Evolutionary conservation across 169 alveolate genomes (phyloP).

Genomic region (Cryptosporidium canis): DNA sequence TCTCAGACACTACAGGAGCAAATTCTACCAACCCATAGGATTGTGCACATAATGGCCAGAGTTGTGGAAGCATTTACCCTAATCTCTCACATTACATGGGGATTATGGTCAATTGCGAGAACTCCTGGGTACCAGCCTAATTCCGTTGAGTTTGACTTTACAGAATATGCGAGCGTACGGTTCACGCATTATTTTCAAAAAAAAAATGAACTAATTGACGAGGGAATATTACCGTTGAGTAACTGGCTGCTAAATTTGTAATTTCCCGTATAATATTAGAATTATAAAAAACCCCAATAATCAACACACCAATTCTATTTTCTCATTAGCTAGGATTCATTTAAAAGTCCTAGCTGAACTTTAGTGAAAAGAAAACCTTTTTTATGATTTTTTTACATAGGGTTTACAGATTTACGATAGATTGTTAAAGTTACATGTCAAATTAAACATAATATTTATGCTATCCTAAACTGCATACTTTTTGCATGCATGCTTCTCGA

Average conservation of each 20-base stretch:
- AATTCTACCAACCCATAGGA: conserved; percentile 50
- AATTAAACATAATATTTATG: not conserved
- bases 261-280: not conserved
- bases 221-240: conserved; percentile 28
- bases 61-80: conserved; percentile 79
- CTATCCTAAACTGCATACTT: not conserved
- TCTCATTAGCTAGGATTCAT: not conserved
- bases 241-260: not conserved
- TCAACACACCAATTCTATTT: not conserved
- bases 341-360: too few species aligned
- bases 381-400: not conserved
- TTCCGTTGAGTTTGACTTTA: conserved; percentile 75
- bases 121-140: conserved; percentile 71
- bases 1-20: conserved; percentile 75
- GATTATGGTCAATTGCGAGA: conserved; percentile 80
- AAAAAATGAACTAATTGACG: conserved; percentile 36
- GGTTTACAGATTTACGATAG: not conserved
- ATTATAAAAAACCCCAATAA: not conserved
- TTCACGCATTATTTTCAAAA: conserved; percentile 30
- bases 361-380: too few species aligned
- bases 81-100: conserved; percentile 81
- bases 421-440: not conserved
- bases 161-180: conserved; percentile 67
- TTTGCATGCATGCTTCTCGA: not conserved
- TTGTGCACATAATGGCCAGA: conserved; percentile 74